These are phyloP conservation scores for Lipomyces yamanashiensis DNA, from an alignment of 805 yeast species.

Conservation along the genomic window DNA sequence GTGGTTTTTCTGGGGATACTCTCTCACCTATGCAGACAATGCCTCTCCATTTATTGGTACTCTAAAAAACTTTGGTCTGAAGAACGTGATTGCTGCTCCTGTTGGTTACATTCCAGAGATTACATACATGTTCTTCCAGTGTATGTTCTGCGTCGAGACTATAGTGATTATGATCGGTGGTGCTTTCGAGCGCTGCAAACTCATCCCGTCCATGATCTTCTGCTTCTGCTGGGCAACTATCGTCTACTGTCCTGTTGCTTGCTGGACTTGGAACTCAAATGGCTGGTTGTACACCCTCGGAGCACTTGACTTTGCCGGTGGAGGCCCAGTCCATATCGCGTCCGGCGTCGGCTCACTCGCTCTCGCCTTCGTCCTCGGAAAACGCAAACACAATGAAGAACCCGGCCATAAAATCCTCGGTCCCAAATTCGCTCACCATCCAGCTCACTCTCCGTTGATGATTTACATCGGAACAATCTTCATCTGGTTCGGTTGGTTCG, in stretches of 20 bases:
- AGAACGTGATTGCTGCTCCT: conserved; percentile 81
- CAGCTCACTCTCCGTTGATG: conserved; percentile 89
- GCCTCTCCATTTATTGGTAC: conserved; percentile 79
- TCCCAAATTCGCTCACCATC: neutral
- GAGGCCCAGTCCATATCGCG: conserved; percentile 96
- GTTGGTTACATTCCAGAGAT: conserved; percentile 77
- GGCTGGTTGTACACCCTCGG: conserved; percentile 91
- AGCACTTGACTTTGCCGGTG: conserved; percentile 95
- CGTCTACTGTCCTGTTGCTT: conserved; percentile 94
- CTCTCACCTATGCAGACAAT: conserved; percentile 78
- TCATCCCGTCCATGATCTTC: conserved; percentile 95
- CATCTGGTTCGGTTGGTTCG: conserved; percentile 99
- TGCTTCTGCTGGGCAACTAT: conserved; percentile 92
- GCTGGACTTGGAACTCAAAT: conserved; percentile 95
- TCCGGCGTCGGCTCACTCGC: conserved; percentile 96
- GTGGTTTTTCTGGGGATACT: conserved; percentile 99
- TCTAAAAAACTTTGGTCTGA: conserved; percentile 77
- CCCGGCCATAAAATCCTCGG: conserved; percentile 16
- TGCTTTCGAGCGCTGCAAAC: conserved; percentile 94
- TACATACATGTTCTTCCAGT: conserved; percentile 87
- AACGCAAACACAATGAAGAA: conserved; percentile 61
- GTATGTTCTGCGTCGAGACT: conserved; percentile 94
- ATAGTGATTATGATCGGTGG: conserved; percentile 96
- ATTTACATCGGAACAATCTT: conserved; percentile 92
- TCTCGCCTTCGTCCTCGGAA: conserved; percentile 88